Conservation (phyloP, 163 green algal species). For the Chloromonas sp. region DNA sequence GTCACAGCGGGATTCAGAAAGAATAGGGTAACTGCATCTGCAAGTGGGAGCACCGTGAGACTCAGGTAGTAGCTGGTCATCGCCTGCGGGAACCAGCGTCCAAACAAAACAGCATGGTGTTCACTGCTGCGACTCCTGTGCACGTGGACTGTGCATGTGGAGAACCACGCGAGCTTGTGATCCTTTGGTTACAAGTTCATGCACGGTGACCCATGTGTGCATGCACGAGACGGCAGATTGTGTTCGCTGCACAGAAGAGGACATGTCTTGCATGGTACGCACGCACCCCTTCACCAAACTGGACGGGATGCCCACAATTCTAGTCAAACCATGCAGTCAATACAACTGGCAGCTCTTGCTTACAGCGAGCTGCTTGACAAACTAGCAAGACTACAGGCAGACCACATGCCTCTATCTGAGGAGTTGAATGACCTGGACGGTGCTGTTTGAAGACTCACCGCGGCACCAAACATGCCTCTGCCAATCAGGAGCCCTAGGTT, state of each 20-base stretch:
- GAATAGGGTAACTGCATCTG: constrained; percentile 56
- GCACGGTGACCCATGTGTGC: no score
- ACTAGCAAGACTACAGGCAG: neutral
- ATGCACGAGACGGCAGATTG: no score
- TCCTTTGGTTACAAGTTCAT: no score
- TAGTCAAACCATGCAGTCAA: neutral
- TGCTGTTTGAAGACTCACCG: neutral
- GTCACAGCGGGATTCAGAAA: constrained; percentile 56
- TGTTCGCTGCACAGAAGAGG: no score
- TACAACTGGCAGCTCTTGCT: neutral
- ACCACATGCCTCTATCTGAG: neutral
- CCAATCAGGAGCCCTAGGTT: constrained; percentile 21
- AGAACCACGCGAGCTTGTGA: neutral
- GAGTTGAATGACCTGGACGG: neutral
- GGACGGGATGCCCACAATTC: neutral
- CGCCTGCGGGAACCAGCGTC: constrained; percentile 14
- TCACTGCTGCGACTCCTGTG: no score
- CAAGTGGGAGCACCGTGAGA: constrained; percentile 40
- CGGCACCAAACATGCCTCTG: constrained; percentile 17
- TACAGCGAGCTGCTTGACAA: neutral
- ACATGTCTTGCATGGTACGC: neutral
- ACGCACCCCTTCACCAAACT: neutral
- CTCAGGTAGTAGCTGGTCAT: constrained; percentile 52
- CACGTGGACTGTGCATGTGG: neutral
- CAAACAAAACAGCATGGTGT: neutral